These are phyloP conservation scores for Hypoxylon sp. DNA, from an alignment of 2,329 filamentous ascomycete genomes.

Conservation along the genomic window DNA sequence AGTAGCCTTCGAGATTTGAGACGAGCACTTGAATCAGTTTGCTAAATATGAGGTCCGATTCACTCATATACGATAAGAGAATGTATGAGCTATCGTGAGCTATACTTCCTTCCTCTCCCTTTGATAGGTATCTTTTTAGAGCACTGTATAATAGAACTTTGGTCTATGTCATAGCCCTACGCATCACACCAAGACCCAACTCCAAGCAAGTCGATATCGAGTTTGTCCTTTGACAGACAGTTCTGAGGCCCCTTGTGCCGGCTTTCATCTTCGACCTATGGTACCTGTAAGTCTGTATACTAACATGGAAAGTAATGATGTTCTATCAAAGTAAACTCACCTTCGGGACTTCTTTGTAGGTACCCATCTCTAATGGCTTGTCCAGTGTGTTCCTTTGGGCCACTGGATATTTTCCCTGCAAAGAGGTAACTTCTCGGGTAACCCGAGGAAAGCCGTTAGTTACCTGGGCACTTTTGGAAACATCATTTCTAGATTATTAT, in stretches of 20 bases:
- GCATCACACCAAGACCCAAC: slow-evolving; percentile 16
- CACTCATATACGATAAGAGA: neutral
- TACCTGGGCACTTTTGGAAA: neutral
- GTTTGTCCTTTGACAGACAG: neutral
- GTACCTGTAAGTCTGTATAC: neutral
- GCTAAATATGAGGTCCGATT: neutral
- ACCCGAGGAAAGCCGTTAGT: neutral
- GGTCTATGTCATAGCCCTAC: slow-evolving; percentile 57
- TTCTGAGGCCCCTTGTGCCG: neutral
- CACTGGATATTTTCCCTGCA: neutral
- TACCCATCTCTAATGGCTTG: neutral
- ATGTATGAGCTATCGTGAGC: neutral
- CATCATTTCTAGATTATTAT: neutral
- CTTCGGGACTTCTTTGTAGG: neutral
- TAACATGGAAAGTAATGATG: neutral
- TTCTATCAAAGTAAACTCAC: neutral
- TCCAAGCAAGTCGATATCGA: slow-evolving; percentile 7
- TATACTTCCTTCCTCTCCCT: neutral
- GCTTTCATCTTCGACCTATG: neutral
- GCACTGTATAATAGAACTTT: neutral
- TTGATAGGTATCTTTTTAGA: neutral
- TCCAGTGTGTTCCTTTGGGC: neutral
- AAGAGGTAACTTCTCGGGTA: neutral
- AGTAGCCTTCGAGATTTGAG: neutral
- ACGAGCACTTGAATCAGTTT: neutral